Evolutionary conservation across 2,329 filamentous ascomycete genomes (phyloP).

Genomic region (Sporothrix brunneoviolacea): DNA sequence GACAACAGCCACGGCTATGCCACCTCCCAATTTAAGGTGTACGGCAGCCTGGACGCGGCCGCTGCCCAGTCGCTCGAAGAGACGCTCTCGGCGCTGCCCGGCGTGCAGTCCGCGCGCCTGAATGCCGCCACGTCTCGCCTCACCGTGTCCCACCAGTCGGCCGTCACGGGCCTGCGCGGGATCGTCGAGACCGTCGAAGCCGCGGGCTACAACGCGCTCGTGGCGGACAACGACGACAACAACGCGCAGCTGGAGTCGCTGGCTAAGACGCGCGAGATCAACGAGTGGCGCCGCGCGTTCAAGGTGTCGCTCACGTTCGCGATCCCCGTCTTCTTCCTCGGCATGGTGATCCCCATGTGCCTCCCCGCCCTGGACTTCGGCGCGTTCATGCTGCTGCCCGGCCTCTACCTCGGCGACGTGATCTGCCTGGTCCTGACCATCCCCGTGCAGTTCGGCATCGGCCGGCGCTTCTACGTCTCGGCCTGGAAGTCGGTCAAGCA

Average conservation of each 20-base stretch:
- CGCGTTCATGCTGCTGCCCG: constrained; percentile 56
- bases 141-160: constrained; percentile 64
- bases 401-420: constrained; percentile 82
- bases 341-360: constrained; percentile 91
- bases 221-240: constrained; percentile 89
- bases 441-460: constrained; percentile 93
- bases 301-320: constrained; percentile 72
- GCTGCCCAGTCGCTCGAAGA: constrained; percentile 68
- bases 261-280: constrained; percentile 92
- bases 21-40: constrained; percentile 74
- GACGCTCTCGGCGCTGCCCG: constrained; percentile 56
- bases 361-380: constrained; percentile 72
- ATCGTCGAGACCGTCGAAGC: constrained; percentile 77
- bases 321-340: constrained; percentile 81
- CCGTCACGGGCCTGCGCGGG: constrained; percentile 67
- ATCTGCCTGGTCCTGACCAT: constrained; percentile 78
- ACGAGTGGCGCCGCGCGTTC: constrained; percentile 83
- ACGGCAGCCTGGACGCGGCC: constrained; percentile 65
- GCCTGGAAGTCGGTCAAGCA: constrained; percentile 93
- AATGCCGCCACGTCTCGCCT: constrained; percentile 68
- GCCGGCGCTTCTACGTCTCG: constrained; percentile 85
- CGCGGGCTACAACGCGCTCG: constrained; percentile 79
- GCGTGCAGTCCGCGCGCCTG: constrained; percentile 67
- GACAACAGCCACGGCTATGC: constrained; percentile 50
- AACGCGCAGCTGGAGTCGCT: constrained; percentile 94